Conservation (phyloP, 805 yeast genomes). For the Allodekkera sacchari region DNA sequence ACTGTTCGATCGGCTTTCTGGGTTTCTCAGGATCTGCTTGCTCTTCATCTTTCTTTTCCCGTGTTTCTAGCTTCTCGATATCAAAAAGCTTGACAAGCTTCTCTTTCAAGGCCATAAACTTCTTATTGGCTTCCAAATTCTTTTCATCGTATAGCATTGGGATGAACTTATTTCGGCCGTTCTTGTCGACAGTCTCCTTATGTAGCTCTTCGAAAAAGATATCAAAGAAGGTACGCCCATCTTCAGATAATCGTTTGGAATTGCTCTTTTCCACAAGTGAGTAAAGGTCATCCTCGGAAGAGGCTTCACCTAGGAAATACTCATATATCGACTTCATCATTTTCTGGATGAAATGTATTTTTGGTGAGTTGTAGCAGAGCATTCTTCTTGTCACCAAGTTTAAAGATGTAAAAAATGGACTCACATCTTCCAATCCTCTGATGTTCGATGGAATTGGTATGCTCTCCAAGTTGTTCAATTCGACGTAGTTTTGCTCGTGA, state of each 20-base stretch:
- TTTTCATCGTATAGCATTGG: constrained; percentile 7
- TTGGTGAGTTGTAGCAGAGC: constrained; percentile 15
- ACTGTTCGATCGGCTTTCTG: too few relatives aligned
- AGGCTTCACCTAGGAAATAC: constrained; percentile 5
- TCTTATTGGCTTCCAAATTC: not conserved
- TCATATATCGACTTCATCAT: constrained; percentile 6
- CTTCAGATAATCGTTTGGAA: not conserved
- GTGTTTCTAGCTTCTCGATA: constrained; percentile 2
- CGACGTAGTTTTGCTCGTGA: constrained; percentile 12
- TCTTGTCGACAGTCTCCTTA: constrained; percentile 1
- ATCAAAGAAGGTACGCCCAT: constrained; percentile 3
- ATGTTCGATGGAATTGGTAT: constrained; percentile 6
- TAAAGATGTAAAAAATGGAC: constrained; percentile 4
- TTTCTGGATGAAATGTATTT: constrained; percentile 10
- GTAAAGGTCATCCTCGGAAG: constrained; percentile 6
- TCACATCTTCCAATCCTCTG: constrained; percentile 10
- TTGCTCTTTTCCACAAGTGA: constrained; percentile 6
- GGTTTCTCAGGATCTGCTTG: constrained; percentile 1
- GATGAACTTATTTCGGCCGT: constrained; percentile 3
- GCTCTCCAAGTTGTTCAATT: constrained; percentile 14
- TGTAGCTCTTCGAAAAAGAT: constrained; percentile 3
- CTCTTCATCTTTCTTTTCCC: not conserved
- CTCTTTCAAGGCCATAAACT: constrained; percentile 1
- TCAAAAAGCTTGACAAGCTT: constrained; percentile 5
- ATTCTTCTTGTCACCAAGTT: constrained; percentile 11